Evolutionary conservation across 2,329 filamentous ascomycete species (phyloP), one percentile per base, ranked within the genome.

Genomic region (Coniosporium tulheliwenetii): DNA sequence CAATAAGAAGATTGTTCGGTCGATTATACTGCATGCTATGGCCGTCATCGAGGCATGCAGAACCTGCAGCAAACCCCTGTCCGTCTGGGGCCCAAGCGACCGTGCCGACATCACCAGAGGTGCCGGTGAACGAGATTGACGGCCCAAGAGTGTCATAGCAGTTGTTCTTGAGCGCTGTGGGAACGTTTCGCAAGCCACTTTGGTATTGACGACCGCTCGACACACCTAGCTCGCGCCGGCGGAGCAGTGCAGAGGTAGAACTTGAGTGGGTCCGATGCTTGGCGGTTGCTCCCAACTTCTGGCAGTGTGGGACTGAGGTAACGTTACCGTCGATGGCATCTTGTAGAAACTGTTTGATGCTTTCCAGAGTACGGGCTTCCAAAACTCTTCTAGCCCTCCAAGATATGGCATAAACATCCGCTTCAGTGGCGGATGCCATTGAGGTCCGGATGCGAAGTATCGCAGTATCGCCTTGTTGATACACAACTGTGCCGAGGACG

Each of bases 11-110:
- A 47, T 78, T 78, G 43, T 73, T 70, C 0, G 63, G 59, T 33
- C 69, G 59, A 43, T 79, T 79, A 49, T 79, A 79, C 34, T 73
- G 67, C 65, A 74, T 71, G n/a, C 66, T 71, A 37, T 66, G 57
- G 2, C 61, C 52, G 46, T 77, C 73, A 3, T 66, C 66, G 5
- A 73, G 65, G 29, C 73, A 68, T 5, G 72, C 67, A 4, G 73
- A 69, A 2, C 73, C 75, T 8, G 68, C 71, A 26, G 69, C 72
- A 48, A 78, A 79, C 3, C 49, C 57, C 2, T 62, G 62, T 2
- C 72, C 69, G 51, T 73, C 61, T 2, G 65, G 61, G 2, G 69
- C 66, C 75, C 75, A 79, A 10, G 71, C 65, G 3, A 77, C 54
- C 8, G 64, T 63, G 30, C 70, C 62, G 1, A 78, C 65, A 51